Evolutionary conservation across 2,329 filamentous ascomycete genomes (phyloP).

Genomic region (Xylariaceae sp.): DNA sequence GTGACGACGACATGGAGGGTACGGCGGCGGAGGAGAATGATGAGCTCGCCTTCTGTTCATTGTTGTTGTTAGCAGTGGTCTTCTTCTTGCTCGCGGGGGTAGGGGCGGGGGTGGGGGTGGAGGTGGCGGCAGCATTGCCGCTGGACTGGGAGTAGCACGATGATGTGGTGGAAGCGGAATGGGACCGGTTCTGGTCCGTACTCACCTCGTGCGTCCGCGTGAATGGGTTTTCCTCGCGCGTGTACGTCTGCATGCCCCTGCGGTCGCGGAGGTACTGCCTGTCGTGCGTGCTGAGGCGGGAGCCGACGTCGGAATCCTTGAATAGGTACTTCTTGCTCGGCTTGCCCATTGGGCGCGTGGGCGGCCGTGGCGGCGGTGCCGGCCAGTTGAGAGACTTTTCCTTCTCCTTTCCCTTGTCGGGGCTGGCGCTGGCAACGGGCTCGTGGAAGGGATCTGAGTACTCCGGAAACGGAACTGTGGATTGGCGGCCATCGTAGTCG

Average conservation of each 20-base stretch:
- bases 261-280: constrained; percentile 15
- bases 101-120: no score
- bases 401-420: background rate
- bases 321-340: constrained; percentile 16
- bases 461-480: constrained; percentile 5
- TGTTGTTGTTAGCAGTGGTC: background rate
- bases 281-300: constrained; percentile 12
- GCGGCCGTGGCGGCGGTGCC: background rate
- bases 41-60: background rate
- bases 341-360: constrained; percentile 1
- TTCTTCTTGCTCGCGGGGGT: background rate
- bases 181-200: no score
- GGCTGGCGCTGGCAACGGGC: background rate
- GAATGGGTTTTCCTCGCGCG: constrained; percentile 18
- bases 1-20: background rate
- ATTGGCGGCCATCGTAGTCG: background rate
- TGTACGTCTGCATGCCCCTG: constrained; percentile 14
- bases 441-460: background rate
- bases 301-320: constrained; percentile 20
- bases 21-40: background rate
- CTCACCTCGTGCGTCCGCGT: no score
- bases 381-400: constrained; percentile 13
- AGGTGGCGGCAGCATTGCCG: no score
- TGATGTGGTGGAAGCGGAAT: no score
- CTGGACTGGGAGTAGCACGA: no score